These are phyloP conservation scores for Fusarium stilboides DNA, from an alignment of 2,329 filamentous ascomycete species.

Conservation along the genomic window DNA sequence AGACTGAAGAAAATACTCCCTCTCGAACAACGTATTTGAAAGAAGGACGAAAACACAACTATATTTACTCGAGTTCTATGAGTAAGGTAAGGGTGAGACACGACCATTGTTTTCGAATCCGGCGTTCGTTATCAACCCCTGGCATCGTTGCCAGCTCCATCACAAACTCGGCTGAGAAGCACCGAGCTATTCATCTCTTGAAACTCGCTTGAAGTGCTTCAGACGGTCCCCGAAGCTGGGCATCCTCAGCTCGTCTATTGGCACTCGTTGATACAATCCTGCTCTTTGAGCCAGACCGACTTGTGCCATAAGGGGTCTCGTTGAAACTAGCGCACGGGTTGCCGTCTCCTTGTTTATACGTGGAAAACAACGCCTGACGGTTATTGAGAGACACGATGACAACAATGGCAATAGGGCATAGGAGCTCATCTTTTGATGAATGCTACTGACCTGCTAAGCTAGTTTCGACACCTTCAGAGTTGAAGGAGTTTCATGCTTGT, in stretches of 20 bases:
- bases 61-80: conserved; percentile 2
- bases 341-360: background rate
- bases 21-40: conserved; percentile 28
- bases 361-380: background rate
- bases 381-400: background rate
- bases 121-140: conserved; percentile 13
- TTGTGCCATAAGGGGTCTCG: conserved; percentile 1
- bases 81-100: conserved; percentile 45
- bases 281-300: background rate
- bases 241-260: background rate
- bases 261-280: background rate
- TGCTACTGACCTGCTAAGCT: background rate
- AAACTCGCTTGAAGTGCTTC: background rate
- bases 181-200: background rate
- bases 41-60: conserved; percentile 10
- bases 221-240: background rate
- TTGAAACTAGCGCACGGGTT: background rate
- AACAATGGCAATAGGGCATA: background rate
- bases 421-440: background rate
- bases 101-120: conserved; percentile 27
- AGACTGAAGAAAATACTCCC: conserved; percentile 28
- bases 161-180: conserved; percentile 1
- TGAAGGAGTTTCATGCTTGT: background rate
- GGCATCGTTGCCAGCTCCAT: conserved; percentile 4
- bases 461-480: background rate